phyloP scores from a whole-genome alignment of 129 eudicot genomes.

The Centrapalus pauciflorus region DNA sequence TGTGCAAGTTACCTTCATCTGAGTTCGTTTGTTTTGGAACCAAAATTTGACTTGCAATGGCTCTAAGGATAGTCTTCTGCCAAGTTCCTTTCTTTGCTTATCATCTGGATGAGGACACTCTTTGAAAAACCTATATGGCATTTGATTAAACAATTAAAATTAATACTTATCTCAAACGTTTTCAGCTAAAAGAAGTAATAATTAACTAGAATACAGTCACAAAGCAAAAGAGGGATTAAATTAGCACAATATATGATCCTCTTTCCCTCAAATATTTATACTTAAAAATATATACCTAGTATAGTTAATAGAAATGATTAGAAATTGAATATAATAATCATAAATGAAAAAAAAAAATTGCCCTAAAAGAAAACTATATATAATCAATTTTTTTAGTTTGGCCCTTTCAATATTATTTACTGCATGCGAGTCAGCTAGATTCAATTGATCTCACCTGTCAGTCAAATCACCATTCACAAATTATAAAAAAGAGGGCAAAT shows the following conservation, averaged over 20 bases:
- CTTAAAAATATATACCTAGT: too few species aligned
- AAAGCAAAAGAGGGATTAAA: background rate
- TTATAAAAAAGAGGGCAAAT: background rate
- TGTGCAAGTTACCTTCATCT: constrained; percentile 69
- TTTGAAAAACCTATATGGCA: constrained; percentile 62
- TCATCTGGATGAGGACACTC: constrained; percentile 99
- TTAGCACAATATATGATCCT: background rate
- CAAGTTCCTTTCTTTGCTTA: constrained; percentile 95
- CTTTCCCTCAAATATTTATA: background rate
- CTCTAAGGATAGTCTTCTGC: constrained; percentile 74
- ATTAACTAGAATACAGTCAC: too few species aligned
- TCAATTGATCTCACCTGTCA: background rate
- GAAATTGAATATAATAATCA: background rate
- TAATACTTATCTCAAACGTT: background rate
- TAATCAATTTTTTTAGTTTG: background rate
- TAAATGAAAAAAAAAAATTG: background rate
- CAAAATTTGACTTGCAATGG: constrained; percentile 96
- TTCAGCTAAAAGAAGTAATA: background rate
- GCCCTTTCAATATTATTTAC: background rate
- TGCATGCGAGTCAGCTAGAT: background rate
- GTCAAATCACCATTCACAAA: background rate
- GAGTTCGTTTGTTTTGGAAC: constrained; percentile 98
- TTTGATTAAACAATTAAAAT: background rate
- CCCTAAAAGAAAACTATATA: background rate
- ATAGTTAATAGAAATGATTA: background rate